Percentiles rank a stretch among this genome's conserved stretches.
Conservation (phyloP, 345 rosid genomes). For the Sisymbrium altissimum region DNA sequence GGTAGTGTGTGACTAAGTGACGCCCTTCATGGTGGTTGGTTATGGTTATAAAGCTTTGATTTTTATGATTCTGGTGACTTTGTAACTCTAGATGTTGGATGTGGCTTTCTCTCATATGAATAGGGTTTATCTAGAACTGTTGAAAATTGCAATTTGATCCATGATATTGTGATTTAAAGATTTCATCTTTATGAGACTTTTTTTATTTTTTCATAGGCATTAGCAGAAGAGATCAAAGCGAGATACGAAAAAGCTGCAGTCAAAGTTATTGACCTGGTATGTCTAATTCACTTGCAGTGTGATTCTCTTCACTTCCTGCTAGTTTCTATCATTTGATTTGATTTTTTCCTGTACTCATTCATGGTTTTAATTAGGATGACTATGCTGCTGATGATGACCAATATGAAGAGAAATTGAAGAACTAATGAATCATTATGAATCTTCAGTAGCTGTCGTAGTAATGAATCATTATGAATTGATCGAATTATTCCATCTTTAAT, state of each 20-base stretch:
- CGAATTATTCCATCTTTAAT: no score
- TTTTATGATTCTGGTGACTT: background rate
- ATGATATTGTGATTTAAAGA: background rate
- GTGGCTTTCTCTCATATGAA: no score
- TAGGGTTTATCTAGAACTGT: background rate
- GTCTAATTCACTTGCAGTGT: constrained; percentile 24
- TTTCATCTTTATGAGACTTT: background rate
- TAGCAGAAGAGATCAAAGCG: no score
- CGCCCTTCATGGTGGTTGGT: background rate
- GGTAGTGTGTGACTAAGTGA: constrained; percentile 31
- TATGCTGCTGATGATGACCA: constrained; percentile 75
- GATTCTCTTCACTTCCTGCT: background rate
- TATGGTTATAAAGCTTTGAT: background rate
- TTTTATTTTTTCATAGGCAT: constrained; percentile 40
- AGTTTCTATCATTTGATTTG: no score
- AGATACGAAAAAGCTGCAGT: constrained; percentile 68
- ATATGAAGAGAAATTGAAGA: constrained; percentile 62
- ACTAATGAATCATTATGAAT: no score
- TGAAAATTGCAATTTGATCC: background rate
- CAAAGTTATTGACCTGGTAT: constrained; percentile 71
- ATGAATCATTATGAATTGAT: no score
- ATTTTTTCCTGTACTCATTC: background rate
- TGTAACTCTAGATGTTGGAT: background rate
- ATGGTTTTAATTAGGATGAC: constrained; percentile 37
- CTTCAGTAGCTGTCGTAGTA: no score